Percentiles rank a stretch among this genome's conserved stretches.
Evolutionary conservation across 2,329 filamentous ascomycete genomes (phyloP).

Genomic region (Clarireedia homoeocarpa): DNA sequence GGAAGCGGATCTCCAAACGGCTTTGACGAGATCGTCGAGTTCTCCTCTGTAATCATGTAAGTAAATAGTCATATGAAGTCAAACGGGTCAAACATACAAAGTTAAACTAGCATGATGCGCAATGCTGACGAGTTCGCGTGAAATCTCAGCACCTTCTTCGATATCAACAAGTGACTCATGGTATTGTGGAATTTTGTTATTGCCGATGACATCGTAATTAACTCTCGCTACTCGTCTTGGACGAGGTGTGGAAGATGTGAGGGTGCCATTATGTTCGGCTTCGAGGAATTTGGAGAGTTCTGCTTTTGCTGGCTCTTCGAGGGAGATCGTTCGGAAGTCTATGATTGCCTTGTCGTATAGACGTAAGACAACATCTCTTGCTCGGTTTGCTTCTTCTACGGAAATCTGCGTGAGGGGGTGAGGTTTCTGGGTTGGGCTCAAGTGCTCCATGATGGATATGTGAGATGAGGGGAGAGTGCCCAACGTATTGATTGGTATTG

Average conservation of each 20-base stretch:
- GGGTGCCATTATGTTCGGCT: slow-evolving; percentile 35
- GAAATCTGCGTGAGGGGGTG: slow-evolving; percentile 42
- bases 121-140: slow-evolving; percentile 38
- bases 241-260: slow-evolving; percentile 30
- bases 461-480: neutral
- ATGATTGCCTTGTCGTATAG: slow-evolving; percentile 34
- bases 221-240: slow-evolving; percentile 45
- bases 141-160: slow-evolving; percentile 33
- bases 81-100: slow-evolving; percentile 29
- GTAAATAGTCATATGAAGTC: neutral
- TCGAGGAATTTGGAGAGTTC: slow-evolving; percentile 42
- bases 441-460: neutral
- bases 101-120: slow-evolving; percentile 42
- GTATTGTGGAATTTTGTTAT: slow-evolving; percentile 43
- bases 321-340: slow-evolving; percentile 53
- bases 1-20: neutral
- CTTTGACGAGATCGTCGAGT: neutral
- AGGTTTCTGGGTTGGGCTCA: neutral
- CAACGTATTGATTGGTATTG: too few relatives aligned
- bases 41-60: neutral
- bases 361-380: slow-evolving; percentile 37
- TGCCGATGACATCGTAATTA: slow-evolving; percentile 48
- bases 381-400: slow-evolving; percentile 42
- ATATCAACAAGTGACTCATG: slow-evolving; percentile 46
- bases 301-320: slow-evolving; percentile 46